Base-by-base conservation (phyloP, 2,329 filamentous ascomycete species). In the Zymoseptoria pseudotritici region DNA sequence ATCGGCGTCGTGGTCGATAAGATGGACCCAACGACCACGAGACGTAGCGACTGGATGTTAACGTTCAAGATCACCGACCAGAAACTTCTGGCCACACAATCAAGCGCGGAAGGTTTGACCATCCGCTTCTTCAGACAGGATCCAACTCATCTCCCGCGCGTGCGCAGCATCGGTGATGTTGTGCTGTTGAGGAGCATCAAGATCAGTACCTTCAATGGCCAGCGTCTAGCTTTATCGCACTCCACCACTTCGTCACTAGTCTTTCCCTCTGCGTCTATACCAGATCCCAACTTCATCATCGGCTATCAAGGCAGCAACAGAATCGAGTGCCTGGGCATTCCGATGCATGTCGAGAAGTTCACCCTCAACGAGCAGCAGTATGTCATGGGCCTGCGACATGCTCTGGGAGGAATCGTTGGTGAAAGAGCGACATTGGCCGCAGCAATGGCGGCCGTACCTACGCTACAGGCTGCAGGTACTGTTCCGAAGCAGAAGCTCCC, bases 1-100 rank as follows among this genome's bases (percentile, higher is more conserved):
- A 81, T 91, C 55, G 91, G 90, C 1, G 74, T 93, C 4, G 82
- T 93, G 3, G 83, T 84, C 56, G 89, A 93, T 66, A 80, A 79
- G 54, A 79, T 83, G 59, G 73, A 79, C 0, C 82, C 84, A 0
- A 78, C 77, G 0, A 58, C 71, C 10, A 85, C 85, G 1, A 76
- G 62, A 57, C 80, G 82, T 21, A 68, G 71, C 22, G 63, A 73
- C 17, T 64, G 59, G 49, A 65, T 68, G 63, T 56, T 70, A 54
- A 72, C 74, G 13, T 74, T 78, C 65, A 72, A 65, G 21, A 63
- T 80, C 10, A 70, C 75, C 57, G 78, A 80, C 65, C 58, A 56
- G 9, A 46, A 26, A n/a, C 59, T 69, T 1, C 62, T 58, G 19
- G 58, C 65, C 53, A 55, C 62, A 11, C 26, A 61, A 2, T 50